Conservation (phyloP, 2,329 filamentous ascomycete species). For the Cytospora schulzeri region DNA sequence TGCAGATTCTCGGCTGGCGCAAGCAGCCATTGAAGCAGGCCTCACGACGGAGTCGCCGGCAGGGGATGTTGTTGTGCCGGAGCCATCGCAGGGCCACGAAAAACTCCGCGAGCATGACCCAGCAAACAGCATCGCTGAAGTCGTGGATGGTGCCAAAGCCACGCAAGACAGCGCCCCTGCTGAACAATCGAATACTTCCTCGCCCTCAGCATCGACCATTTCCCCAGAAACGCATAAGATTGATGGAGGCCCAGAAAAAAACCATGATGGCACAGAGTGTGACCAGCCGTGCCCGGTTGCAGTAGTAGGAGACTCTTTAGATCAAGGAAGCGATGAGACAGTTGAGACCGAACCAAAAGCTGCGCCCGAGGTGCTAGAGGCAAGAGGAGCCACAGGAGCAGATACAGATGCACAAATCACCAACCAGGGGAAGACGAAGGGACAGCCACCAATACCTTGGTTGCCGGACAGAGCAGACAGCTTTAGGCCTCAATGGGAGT, state of each 20-base stretch:
- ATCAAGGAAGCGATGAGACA: not conserved
- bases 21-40: slow-evolving; percentile 3
- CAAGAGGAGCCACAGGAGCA: not conserved
- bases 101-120: not conserved
- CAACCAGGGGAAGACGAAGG: not conserved
- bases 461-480: not conserved
- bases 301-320: not conserved
- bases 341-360: not conserved
- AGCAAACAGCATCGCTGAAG: not conserved
- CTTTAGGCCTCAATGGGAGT: not conserved
- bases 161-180: not conserved
- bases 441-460: not conserved
- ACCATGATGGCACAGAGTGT: not conserved
- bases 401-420: not conserved
- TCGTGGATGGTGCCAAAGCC: not conserved
- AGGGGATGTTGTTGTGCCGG: not conserved
- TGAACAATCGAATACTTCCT: not conserved
- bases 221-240: not conserved
- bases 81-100: not conserved
- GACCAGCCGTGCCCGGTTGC: not conserved
- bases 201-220: not conserved
- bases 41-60: not conserved
- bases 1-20: not conserved
- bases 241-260: not conserved
- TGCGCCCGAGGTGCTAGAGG: not conserved